These are phyloP conservation scores for Hippophae tibetana DNA, from an alignment of 306 rosid species.

Conservation along the genomic window DNA sequence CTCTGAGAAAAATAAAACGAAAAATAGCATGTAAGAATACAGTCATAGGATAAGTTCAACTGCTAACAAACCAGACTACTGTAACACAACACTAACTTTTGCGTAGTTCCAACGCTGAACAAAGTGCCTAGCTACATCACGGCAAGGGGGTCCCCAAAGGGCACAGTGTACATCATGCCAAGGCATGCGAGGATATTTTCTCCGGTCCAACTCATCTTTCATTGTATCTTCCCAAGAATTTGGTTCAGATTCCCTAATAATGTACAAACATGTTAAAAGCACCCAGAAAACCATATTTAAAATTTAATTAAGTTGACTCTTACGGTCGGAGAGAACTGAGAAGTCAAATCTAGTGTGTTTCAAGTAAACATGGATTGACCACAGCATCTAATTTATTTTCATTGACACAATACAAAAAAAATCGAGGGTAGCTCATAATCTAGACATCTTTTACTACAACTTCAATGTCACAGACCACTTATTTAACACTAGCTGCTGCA, in stretches of 20 bases:
- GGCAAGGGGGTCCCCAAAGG: slow-evolving; percentile 99
- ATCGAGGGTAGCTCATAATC: not conserved
- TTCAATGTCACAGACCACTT: not conserved
- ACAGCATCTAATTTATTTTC: no score
- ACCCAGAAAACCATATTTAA: slow-evolving; percentile 6
- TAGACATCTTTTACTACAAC: not conserved
- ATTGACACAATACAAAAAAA: no score
- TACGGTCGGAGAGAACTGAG: not conserved
- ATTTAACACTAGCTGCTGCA: not conserved
- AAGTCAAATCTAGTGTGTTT: no score
- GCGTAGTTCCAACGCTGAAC: slow-evolving; percentile 99
- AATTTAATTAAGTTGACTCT: not conserved
- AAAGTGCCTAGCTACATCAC: slow-evolving; percentile 94
- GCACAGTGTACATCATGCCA: slow-evolving; percentile 99
- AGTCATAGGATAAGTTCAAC: no score
- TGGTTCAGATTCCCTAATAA: slow-evolving; percentile 89
- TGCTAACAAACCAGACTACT: not conserved
- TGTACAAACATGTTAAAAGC: slow-evolving; percentile 4
- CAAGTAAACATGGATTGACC: no score
- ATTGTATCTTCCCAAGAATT: slow-evolving; percentile 98
- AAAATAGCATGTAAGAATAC: no score
- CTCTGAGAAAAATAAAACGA: slow-evolving; percentile 36
- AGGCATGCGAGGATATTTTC: slow-evolving; percentile 93
- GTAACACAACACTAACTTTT: slow-evolving; percentile 43
- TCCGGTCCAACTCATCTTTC: slow-evolving; percentile 92